Percentiles rank a stretch among this genome's conserved stretches.
Conservation (phyloP, 208 protist genomes). For the Angomonas ambiguus region DNA sequence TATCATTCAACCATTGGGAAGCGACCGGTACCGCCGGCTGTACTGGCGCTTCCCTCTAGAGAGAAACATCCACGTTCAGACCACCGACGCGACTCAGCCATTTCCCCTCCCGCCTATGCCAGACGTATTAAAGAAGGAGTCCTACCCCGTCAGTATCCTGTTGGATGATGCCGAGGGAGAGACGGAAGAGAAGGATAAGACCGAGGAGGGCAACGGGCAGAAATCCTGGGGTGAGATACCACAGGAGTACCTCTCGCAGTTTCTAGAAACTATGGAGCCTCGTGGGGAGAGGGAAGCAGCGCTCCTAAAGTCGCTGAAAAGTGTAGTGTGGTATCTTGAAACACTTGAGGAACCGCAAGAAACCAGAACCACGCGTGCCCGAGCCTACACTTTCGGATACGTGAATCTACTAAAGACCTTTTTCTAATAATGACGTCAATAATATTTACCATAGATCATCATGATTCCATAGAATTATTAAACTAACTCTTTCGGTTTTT, state of each 20-base stretch:
- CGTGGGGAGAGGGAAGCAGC: slow-evolving; percentile 61
- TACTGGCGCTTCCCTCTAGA: slow-evolving; percentile 88
- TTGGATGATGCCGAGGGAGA: slow-evolving; percentile 56
- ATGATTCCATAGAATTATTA: slow-evolving; percentile 4
- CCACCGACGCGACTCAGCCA: slow-evolving; percentile 22
- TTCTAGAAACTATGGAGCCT: slow-evolving; percentile 56
- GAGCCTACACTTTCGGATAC: slow-evolving; percentile 72
- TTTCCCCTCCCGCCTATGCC: slow-evolving; percentile 43
- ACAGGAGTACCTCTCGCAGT: slow-evolving; percentile 41
- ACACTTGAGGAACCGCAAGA: slow-evolving; percentile 28
- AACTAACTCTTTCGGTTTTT: neutral
- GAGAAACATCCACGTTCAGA: slow-evolving; percentile 61
- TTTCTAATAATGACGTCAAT: slow-evolving; percentile 17
- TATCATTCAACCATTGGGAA: slow-evolving; percentile 67
- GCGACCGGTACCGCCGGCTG: slow-evolving; percentile 80
- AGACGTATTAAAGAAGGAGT: slow-evolving; percentile 20
- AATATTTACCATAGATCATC: neutral
- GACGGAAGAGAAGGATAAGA: slow-evolving; percentile 14
- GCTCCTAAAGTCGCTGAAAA: slow-evolving; percentile 43
- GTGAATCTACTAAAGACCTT: slow-evolving; percentile 62
- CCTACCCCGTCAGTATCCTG: slow-evolving; percentile 9
- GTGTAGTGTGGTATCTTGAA: slow-evolving; percentile 44
- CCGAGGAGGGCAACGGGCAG: slow-evolving; percentile 21
- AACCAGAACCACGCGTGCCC: slow-evolving; percentile 50
- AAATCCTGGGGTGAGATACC: slow-evolving; percentile 64